Conservation (phyloP, 75 land plant species). For the Pinus tabuliformis region DNA sequence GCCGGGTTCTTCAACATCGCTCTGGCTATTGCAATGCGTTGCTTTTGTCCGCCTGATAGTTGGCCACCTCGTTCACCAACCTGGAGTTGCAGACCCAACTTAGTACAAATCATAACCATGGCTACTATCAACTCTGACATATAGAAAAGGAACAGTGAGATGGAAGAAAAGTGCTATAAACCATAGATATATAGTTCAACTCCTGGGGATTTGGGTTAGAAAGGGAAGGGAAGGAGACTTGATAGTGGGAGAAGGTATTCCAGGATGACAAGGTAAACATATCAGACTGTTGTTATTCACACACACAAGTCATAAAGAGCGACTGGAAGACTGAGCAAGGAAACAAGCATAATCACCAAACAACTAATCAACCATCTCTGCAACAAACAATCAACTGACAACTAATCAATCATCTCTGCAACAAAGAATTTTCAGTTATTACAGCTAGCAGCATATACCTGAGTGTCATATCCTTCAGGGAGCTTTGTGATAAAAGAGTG, state of each 20-base stretch:
- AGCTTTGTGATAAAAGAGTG: slow-evolving; percentile 78
- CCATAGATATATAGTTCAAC: too few relatives aligned
- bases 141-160: too few relatives aligned
- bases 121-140: neutral
- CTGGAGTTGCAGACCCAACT: slow-evolving; percentile 18
- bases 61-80: slow-evolving; percentile 87
- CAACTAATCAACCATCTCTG: slow-evolving; percentile 9
- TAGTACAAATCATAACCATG: neutral
- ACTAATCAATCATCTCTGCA: slow-evolving; percentile 9
- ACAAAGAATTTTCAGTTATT: too few relatives aligned
- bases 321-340: too few relatives aligned
- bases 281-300: too few relatives aligned
- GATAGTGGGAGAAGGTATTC: too few relatives aligned
- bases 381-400: neutral
- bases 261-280: too few relatives aligned
- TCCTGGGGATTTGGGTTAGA: too few relatives aligned
- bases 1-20: slow-evolving; percentile 92
- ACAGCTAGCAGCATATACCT: slow-evolving; percentile 28
- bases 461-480: slow-evolving; percentile 78
- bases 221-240: too few relatives aligned
- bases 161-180: too few relatives aligned
- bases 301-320: too few relatives aligned
- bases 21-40: slow-evolving; percentile 81
- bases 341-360: neutral
- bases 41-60: slow-evolving; percentile 96